A percentile compares a stretch with the other conserved stretches of the same genome.
These are phyloP conservation scores for Sequoia sempervirens DNA, from an alignment of 75 land plant species.

Conservation along the genomic window DNA sequence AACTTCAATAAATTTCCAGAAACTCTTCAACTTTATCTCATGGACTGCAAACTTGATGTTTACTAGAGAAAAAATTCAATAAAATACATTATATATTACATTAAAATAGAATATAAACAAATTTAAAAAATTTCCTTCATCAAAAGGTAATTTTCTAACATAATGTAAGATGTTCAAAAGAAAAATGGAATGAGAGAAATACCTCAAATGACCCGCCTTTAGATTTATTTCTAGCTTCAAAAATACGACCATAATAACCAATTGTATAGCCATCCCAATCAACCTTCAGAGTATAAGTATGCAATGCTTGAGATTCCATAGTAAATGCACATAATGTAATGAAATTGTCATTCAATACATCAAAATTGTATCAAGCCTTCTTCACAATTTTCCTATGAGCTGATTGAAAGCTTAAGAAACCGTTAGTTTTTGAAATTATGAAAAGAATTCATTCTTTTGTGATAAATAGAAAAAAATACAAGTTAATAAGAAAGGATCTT, in stretches of 20 bases:
- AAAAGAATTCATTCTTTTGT: neutral
- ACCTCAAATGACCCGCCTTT: slow-evolving; percentile 99
- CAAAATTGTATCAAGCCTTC: neutral
- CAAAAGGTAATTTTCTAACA: neutral
- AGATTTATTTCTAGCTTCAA: slow-evolving; percentile 96
- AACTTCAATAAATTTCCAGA: neutral
- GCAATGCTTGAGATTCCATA: slow-evolving; percentile 8
- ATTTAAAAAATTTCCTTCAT: neutral
- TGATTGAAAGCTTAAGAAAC: neutral
- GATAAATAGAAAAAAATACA: neutral
- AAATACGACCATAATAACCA: slow-evolving; percentile 98
- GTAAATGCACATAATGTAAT: neutral
- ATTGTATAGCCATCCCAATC: slow-evolving; percentile 99
- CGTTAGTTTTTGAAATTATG: neutral
- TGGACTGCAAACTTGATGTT: no score
- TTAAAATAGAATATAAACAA: neutral
- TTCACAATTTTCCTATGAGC: neutral
- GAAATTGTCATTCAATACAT: neutral
- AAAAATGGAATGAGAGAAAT: neutral
- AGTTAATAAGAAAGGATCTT: neutral
- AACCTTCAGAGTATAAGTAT: slow-evolving; percentile 45
- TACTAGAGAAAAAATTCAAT: neutral
- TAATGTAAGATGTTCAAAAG: neutral
- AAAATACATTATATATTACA: neutral
- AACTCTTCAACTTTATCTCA: no score